Conservation (phyloP, 306 rosid species). For the Dalbergia oliveri region DNA sequence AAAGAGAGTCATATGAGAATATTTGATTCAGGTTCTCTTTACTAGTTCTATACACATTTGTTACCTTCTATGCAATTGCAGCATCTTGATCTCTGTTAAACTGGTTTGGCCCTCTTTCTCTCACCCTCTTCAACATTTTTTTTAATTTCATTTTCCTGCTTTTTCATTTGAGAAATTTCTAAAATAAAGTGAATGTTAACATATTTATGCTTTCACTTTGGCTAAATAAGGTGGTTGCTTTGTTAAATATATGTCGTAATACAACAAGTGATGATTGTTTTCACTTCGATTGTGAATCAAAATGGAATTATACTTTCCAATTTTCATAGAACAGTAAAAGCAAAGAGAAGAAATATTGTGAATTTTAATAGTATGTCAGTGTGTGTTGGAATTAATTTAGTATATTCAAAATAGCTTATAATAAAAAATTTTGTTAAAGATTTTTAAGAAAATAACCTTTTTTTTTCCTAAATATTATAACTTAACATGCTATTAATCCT, state of each 20-base stretch:
- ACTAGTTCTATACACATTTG: slow-evolving; percentile 3
- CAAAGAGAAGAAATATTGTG: not conserved
- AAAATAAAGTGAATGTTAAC: not conserved
- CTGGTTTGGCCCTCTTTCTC: slow-evolving; percentile 44
- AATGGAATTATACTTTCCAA: not conserved
- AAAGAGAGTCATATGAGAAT: not conserved
- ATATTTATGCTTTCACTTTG: not conserved
- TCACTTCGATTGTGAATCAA: not conserved
- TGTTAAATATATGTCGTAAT: not conserved
- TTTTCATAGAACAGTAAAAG: not conserved
- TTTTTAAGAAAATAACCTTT: no score
- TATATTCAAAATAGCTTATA: no score
- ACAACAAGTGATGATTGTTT: not conserved
- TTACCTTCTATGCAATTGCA: not conserved
- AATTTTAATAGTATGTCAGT: no score
- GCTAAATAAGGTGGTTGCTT: not conserved
- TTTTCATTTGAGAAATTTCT: not conserved
- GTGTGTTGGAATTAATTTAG: no score
- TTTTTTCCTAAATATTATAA: no score
- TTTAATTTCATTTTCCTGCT: not conserved
- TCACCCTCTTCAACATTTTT: not conserved
- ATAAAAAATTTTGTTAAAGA: no score
- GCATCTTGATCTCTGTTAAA: slow-evolving; percentile 24
- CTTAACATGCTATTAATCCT: no score
- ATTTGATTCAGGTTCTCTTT: not conserved